Evolutionary conservation across 169 alveolate species (phyloP).

Genomic region (Plasmodium gonderi): DNA sequence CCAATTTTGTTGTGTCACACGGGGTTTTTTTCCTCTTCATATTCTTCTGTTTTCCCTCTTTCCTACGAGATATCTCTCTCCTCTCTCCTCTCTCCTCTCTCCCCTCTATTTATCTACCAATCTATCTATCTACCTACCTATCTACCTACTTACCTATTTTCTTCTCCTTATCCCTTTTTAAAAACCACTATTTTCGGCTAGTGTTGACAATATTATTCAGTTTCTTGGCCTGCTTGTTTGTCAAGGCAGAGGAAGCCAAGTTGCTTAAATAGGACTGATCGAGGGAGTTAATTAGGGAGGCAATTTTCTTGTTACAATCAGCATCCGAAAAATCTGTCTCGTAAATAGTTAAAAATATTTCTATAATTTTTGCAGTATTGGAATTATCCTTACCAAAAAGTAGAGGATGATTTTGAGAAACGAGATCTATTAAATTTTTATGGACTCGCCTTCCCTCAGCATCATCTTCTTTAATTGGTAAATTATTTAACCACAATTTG

Average conservation of each 20-base stretch:
- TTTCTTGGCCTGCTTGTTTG: conserved; percentile 81
- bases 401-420: conserved; percentile 82
- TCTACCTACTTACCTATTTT: background rate
- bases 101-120: too few species aligned
- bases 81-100: too few species aligned
- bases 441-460: conserved; percentile 89
- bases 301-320: conserved; percentile 83
- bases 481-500: conserved; percentile 79
- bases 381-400: conserved; percentile 86
- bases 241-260: conserved; percentile 81
- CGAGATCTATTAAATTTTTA: conserved; percentile 83
- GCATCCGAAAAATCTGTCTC: conserved; percentile 87
- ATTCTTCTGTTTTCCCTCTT: too few species aligned
- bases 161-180: background rate
- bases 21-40: too few species aligned
- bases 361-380: conserved; percentile 83
- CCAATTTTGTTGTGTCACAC: too few species aligned
- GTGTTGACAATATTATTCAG: conserved; percentile 75
- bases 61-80: too few species aligned
- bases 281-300: conserved; percentile 79
- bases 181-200: background rate
- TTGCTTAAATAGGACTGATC: conserved; percentile 82
- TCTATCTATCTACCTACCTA: background rate
- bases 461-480: conserved; percentile 89
- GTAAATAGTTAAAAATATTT: conserved; percentile 85